Evolutionary conservation across 2,329 filamentous ascomycete species (phyloP), one percentile per base, ranked within the genome.

Genomic region (Cladophialophora carrionii): DNA sequence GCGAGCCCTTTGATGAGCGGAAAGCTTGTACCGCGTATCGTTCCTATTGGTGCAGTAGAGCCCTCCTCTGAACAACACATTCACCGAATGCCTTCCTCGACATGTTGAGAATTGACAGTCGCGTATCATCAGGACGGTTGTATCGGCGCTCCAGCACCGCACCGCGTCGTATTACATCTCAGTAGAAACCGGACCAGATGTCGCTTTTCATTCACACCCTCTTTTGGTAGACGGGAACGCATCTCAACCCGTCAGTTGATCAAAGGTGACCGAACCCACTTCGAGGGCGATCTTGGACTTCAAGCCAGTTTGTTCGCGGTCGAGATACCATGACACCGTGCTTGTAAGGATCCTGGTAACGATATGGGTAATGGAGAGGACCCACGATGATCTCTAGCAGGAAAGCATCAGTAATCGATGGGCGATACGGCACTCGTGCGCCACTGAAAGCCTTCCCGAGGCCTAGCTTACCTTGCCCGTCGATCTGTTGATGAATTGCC

Each of bases 401-500:
- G 37, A n/a, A n/a, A 12, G 46, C 17, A 60, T 51, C 43, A 22
- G 20, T 43, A 43, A 8, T 43, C 17, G 17, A 1, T 14, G 17
- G 5, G 37, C 17, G 10, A 17, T 6, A 5, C 37, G 17, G 5
- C 37, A 1, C 37, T 12, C 4, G 32, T 9, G 9, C 32, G 9
- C 32, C 32, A 9, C 32, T n/a, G 37, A 8, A 8, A 6, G 3
- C 26, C 26, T 3, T 29, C 26, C 6, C 26, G 6, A 29, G 3
- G 37, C 17, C 37, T 43, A 20, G 37, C 61, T 57, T 26, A 63
- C 61, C 57, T 67, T 49, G 43, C 1, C 32, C 37, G 7, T 62
- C 64, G 14, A 64, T 26, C n/a, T 60, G 41, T 22, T 64, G 51
- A 52, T 68, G 65, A 37, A 65, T 59, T 48, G 32, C 51, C n/a